Base-by-base conservation (phyloP, 2,329 filamentous ascomycete genomes). In the Daldinia eschscholtzii region DNA sequence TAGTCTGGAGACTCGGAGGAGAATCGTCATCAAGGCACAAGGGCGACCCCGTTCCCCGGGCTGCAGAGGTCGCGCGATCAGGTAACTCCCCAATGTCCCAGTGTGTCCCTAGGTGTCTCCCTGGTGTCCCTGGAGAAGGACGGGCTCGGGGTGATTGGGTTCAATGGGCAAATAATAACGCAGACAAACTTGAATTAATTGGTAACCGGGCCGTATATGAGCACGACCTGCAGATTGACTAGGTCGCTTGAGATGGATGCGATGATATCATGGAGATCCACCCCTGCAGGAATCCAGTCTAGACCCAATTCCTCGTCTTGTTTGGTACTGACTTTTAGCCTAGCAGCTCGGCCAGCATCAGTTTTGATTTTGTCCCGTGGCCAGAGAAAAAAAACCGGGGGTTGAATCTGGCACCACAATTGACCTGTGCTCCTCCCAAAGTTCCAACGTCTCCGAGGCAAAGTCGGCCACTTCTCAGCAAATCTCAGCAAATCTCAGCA, bases 261-360 rank as follows among this genome's bases (percentile, higher is more conserved):
- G 63, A 72, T 75, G 74, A 76, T 71, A 73, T 76, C 74, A 76
- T 75, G 41, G 56, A 55, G 67, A 65, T 70, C 69, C 65, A 75
- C 70, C 67, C 57, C 37, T 62, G 65, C 30, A 68, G 55, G 30
- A 65, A 62, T 39, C 62, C 58, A 71, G 67, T 70, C 70, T 70
- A 73, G 69, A 63, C 57, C 63, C 28, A 46, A 48, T 18, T 3
- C n/a, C 30, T 61, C 42, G 57, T 20, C 46, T 35, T 23, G 52
- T 35, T 61, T 64, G 64, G 46, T 61, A 33, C 46, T 65, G 50
- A 26, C 42, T 57, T 61, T 69, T 62, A 58, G 58, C 61, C 59
- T 63, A 46, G 52, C 52, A 35, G 46, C 56, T 10, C 33, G 33
- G 10, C 7, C 33, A 35, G 33, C 33, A 64, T 52, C 50, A 50